Percentiles rank a stretch among this genome's conserved stretches.
Conservation (phyloP, 2,329 filamentous ascomycete species). For the Phialophora expanda region DNA sequence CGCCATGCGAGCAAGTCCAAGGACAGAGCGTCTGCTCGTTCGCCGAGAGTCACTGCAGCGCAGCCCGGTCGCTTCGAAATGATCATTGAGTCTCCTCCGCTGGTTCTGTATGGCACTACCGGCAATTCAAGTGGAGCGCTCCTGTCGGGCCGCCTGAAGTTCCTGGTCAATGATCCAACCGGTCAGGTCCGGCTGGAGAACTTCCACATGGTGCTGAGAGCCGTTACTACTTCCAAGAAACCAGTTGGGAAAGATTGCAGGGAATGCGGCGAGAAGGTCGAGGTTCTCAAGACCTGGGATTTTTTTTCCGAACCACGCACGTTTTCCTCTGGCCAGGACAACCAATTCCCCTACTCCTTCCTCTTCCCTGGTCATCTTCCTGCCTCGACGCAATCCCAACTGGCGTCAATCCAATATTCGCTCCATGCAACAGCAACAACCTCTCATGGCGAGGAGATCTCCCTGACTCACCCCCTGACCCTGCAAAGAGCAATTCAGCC, state of each 20-base stretch:
- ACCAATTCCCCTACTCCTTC: constrained; percentile 87
- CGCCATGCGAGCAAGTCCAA: constrained; percentile 35
- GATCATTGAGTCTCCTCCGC: constrained; percentile 81
- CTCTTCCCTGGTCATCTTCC: constrained; percentile 85
- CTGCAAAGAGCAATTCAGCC: constrained; percentile 81
- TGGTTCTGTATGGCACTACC: constrained; percentile 79
- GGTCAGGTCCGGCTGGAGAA: constrained; percentile 68
- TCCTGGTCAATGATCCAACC: constrained; percentile 70
- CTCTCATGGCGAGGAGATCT: constrained; percentile 66
- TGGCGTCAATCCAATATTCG: constrained; percentile 78
- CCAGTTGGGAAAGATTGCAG: constrained; percentile 79
- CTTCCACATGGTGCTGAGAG: constrained; percentile 73
- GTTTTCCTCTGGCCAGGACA: constrained; percentile 60
- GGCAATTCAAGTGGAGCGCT: constrained; percentile 80
- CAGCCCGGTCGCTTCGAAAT: constrained; percentile 62
- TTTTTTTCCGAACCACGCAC: constrained; percentile 65
- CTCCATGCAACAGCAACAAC: constrained; percentile 71
- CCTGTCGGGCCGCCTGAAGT: constrained; percentile 79
- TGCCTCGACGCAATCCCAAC: constrained; percentile 74
- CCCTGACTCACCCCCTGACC: constrained; percentile 69
- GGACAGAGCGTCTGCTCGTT: constrained; percentile 28
- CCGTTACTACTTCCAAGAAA: constrained; percentile 76
- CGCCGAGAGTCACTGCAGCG: constrained; percentile 40
- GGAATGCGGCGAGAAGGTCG: constrained; percentile 73
- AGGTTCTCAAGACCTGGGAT: constrained; percentile 77